Conservation (phyloP, 495 filamentous ascomycete species). For the Penicillium herquei region DNA sequence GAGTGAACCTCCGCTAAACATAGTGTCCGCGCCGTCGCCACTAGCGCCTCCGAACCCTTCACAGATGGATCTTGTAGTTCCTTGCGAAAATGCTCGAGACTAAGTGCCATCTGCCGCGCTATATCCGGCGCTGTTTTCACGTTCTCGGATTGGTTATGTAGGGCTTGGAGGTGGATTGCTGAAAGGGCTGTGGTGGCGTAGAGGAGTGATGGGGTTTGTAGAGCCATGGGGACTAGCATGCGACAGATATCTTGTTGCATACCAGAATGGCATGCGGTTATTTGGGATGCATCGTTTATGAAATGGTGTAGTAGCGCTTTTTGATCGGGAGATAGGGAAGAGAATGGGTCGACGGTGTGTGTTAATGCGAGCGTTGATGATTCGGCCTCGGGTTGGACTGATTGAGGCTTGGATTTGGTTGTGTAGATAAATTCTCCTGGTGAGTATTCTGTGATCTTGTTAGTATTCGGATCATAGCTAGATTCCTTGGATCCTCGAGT, state of each 20-base stretch:
- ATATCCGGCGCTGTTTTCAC: constrained; percentile 47
- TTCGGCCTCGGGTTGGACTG: constrained; percentile 2
- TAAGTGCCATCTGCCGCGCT: constrained; percentile 43
- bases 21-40: constrained; percentile 48
- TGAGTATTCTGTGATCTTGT: constrained; percentile 37
- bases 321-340: constrained; percentile 38
- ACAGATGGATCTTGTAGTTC: constrained; percentile 39
- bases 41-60: constrained; percentile 40
- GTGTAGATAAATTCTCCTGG: constrained; percentile 50
- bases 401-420: constrained; percentile 24
- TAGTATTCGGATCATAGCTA: background rate
- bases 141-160: constrained; percentile 42
- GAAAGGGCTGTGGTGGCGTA: constrained; percentile 49
- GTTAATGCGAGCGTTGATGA: constrained; percentile 28
- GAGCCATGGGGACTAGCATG: constrained; percentile 48
- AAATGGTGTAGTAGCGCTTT: constrained; percentile 45
- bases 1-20: constrained; percentile 51
- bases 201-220: constrained; percentile 45
- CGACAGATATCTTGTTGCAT: constrained; percentile 49
- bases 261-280: constrained; percentile 44
- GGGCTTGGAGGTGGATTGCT: constrained; percentile 45
- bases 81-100: constrained; percentile 45
- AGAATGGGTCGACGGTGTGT: constrained; percentile 41
- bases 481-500: too few species aligned
- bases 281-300: constrained; percentile 46